Evolutionary conservation across 2,329 filamentous ascomycete species (phyloP), one percentile per base, ranked within the genome.

Genomic region (Pseudocercospora cruenta): DNA sequence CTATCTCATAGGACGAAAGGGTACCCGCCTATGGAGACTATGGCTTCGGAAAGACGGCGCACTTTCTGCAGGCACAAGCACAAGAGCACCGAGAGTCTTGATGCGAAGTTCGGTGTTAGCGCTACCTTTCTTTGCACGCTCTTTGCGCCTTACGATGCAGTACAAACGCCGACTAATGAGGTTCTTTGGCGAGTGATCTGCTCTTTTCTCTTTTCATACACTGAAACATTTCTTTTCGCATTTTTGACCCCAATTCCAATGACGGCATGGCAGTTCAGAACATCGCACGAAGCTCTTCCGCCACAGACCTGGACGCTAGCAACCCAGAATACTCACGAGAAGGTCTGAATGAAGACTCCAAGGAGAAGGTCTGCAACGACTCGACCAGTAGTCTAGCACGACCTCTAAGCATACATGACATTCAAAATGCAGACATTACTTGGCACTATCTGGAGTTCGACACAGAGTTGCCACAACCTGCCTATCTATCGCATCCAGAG

Each of bases 391-490:
- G 69, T 49, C 19, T 67, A 19, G 61, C 54, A 51, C 49, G 63
- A 28, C 14, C 47, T 33, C 8, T 51, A 24, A 33, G 22, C 62
- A 16, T 61, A 64, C 24, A 62, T 57, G n/a, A 57, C 4, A 14
- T 54, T n/a, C 33, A 55, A n/a, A 54, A 75, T 14, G 71, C 75
- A 24, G 71, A 74, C 12, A 80, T 90, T 63, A 78, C 83, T 16
- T 86, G 86, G 75, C 82, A 84, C 19, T 90, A 90, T 72, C 78
- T 91, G 60, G 87, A 85, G 1, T 88, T 90, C 73, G 84, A 88
- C 58, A 90, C 87, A 1, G 77, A 81, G 14, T 74, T 90, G 1
- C 87, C 88, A 1, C 78, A 80, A 57, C 81, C 81, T 24, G 77
- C 78, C 58, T 72, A 77, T 66, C 49, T 76, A 67, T 75, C 72